phyloP scores from a whole-genome alignment of 2,329 filamentous ascomycete genomes.

The Acrocalymma vagum region DNA sequence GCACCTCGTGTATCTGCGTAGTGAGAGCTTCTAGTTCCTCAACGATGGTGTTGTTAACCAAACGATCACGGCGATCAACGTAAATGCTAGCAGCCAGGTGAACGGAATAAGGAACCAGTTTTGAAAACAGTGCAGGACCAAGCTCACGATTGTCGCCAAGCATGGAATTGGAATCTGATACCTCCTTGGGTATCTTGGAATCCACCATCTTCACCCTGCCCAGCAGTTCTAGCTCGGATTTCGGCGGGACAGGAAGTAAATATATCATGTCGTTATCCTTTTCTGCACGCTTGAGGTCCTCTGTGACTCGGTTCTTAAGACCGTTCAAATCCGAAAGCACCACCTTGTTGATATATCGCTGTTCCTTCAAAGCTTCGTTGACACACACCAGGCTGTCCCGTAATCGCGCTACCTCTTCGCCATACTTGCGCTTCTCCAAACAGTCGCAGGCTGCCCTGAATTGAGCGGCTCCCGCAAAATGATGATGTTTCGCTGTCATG shows the following conservation, averaged over 20 bases:
- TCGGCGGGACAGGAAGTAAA: conserved; percentile 83
- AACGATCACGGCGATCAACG: conserved; percentile 86
- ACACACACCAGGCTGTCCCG: conserved; percentile 84
- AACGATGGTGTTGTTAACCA: conserved; percentile 88
- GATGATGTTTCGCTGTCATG: conserved; percentile 95
- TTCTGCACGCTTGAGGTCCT: conserved; percentile 90
- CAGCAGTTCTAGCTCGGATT: conserved; percentile 84
- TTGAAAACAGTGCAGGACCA: conserved; percentile 85
- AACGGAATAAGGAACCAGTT: conserved; percentile 93
- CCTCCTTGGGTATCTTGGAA: conserved; percentile 79
- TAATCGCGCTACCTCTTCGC: conserved; percentile 90
- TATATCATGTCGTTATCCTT: conserved; percentile 98
- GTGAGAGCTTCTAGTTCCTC: conserved; percentile 84
- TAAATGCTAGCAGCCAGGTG: conserved; percentile 96
- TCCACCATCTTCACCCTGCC: conserved; percentile 90
- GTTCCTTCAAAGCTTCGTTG: conserved; percentile 86
- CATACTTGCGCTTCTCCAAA: conserved; percentile 91
- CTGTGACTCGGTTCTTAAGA: conserved; percentile 81
- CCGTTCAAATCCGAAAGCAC: conserved; percentile 85
- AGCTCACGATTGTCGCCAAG: conserved; percentile 83
- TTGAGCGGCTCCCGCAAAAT: conserved; percentile 95
- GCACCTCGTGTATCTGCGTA: conserved; percentile 76
- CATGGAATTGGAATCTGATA: conserved; percentile 80
- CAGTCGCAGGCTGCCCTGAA: conserved; percentile 91
- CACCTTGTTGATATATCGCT: conserved; percentile 79